Conservation (phyloP, 768 basidiomycete species). For the Tricholoma hemisulphureum region DNA sequence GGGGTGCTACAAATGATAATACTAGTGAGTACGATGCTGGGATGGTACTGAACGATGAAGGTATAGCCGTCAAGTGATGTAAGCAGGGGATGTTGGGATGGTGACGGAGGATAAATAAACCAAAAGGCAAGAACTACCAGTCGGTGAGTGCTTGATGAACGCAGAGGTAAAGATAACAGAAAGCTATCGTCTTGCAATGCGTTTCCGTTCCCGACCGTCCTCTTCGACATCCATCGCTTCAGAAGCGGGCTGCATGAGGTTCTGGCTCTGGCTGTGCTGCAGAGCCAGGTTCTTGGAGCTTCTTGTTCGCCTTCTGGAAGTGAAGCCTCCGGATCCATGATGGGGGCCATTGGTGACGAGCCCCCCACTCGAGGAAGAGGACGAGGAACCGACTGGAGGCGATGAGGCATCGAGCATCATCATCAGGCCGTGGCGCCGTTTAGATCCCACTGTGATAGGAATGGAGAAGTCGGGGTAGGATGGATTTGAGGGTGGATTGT, state of each 20-base stretch:
- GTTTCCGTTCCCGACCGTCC: conserved; percentile 71
- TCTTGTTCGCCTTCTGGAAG: conserved; percentile 53
- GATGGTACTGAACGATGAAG: conserved; percentile 1
- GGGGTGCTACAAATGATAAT: not conserved
- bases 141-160: not conserved
- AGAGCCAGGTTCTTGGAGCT: conserved; percentile 40
- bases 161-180: not conserved
- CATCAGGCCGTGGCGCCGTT: conserved; percentile 78
- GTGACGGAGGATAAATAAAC: not conserved
- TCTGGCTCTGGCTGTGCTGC: conserved; percentile 39
- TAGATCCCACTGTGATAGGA: conserved; percentile 54
- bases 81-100: not conserved
- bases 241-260: conserved; percentile 30
- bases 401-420: conserved; percentile 65
- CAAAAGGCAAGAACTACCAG: not conserved
- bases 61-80: not conserved
- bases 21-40: conserved; percentile 1
- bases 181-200: conserved; percentile 60
- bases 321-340: conserved; percentile 15
- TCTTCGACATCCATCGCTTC: conserved; percentile 79
- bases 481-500: conserved; percentile 18
- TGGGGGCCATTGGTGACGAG: conserved; percentile 24
- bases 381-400: conserved; percentile 36
- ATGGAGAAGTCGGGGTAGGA: conserved; percentile 39
- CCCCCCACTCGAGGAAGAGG: conserved; percentile 24